Evolutionary conservation across 2,329 filamentous ascomycete genomes (phyloP).

Genomic region (Clonostachys chloroleuca): DNA sequence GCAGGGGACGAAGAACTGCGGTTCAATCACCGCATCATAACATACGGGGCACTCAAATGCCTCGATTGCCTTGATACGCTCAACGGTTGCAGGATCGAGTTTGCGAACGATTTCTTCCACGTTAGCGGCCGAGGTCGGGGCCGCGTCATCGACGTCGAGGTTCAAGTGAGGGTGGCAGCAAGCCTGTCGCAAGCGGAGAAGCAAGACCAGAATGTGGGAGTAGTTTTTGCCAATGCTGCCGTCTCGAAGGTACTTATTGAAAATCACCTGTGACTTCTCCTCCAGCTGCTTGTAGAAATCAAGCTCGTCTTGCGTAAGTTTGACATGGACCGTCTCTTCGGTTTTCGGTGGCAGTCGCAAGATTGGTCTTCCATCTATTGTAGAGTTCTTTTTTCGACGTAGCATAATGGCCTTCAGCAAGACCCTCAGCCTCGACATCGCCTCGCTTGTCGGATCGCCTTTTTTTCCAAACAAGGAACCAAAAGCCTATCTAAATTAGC

Average conservation of each 20-base stretch:
- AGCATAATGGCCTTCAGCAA: conserved; percentile 78
- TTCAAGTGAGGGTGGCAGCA: conserved; percentile 30
- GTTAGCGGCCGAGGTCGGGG: conserved; percentile 35
- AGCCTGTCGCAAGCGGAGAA: conserved; percentile 79
- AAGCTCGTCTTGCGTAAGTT: conserved; percentile 68
- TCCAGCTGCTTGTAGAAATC: conserved; percentile 77
- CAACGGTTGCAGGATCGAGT: conserved; percentile 56
- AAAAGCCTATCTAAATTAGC: conserved; percentile 26
- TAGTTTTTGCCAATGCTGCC: conserved; percentile 67
- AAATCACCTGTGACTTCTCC: conserved; percentile 59
- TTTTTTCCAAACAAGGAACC: conserved; percentile 26
- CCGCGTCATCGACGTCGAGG: conserved; percentile 25
- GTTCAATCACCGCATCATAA: conserved; percentile 60
- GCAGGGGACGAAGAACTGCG: conserved; percentile 75
- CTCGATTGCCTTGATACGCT: conserved; percentile 54
- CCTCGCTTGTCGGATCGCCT: conserved; percentile 50
- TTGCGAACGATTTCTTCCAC: conserved; percentile 59
- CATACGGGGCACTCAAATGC: conserved; percentile 80
- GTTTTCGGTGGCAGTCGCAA: conserved; percentile 71
- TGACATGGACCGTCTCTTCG: conserved; percentile 71
- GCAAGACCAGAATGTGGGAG: conserved; percentile 72
- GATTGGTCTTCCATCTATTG: conserved; percentile 77
- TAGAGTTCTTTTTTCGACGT: conserved; percentile 74
- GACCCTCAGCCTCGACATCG: conserved; percentile 69
- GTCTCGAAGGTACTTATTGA: conserved; percentile 72